phyloP scores from a whole-genome alignment of 2,329 filamentous ascomycete species.

The Dothiorella sarmentorum region DNA sequence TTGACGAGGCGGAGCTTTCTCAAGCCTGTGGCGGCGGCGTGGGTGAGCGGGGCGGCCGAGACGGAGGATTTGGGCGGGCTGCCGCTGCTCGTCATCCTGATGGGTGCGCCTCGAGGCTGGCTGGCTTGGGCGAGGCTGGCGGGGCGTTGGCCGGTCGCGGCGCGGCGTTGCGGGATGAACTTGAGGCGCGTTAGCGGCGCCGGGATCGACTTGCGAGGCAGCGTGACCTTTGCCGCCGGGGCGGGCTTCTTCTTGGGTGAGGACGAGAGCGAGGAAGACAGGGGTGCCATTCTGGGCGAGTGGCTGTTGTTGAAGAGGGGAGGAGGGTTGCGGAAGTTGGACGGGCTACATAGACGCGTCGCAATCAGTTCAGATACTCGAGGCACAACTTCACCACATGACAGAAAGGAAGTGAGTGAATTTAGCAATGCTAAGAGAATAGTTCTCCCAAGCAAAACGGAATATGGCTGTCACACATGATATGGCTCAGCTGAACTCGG shows the following conservation, averaged over 20 bases:
- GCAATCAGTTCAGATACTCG: too few species aligned
- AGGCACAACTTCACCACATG: too few species aligned
- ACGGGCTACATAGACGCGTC: too few species aligned
- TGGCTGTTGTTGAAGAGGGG: not conserved
- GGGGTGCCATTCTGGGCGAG: too few species aligned
- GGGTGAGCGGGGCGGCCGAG: not conserved
- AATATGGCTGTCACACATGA: too few species aligned
- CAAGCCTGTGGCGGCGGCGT: not conserved
- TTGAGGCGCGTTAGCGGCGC: slow-evolving; percentile 8
- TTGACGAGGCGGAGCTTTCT: slow-evolving; percentile 9
- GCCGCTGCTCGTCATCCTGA: not conserved
- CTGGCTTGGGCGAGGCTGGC: slow-evolving; percentile 3
- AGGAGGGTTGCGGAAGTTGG: not conserved
- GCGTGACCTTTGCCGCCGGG: not conserved
- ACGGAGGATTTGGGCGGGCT: not conserved
- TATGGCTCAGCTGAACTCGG: too few species aligned
- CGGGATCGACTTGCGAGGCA: slow-evolving; percentile 4
- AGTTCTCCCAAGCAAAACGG: too few species aligned
- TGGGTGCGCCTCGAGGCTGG: not conserved
- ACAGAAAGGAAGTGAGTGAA: too few species aligned
- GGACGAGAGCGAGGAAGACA: not conserved
- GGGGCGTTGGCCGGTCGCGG: not conserved
- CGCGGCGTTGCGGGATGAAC: not conserved
- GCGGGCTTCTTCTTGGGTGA: not conserved
- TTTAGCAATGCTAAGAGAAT: too few species aligned